Conservation (phyloP, 192 early-diverging fungal genomes). For the Linderina pennispora region DNA sequence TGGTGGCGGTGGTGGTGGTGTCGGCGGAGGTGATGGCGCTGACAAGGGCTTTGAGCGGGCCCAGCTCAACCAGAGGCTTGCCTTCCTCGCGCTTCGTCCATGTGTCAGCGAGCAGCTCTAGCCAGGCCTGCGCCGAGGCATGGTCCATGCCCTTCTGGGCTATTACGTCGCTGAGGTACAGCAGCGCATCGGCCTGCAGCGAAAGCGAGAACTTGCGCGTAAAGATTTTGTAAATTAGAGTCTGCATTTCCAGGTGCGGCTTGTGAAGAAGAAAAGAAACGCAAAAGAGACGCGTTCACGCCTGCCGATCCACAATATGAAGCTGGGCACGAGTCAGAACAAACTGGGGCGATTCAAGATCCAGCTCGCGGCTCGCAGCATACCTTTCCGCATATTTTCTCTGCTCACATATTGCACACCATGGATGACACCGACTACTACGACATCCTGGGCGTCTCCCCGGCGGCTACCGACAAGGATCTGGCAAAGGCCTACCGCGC, state of each 20-base stretch:
- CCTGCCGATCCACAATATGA: too few species aligned
- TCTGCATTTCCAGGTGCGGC: slow-evolving; percentile 16
- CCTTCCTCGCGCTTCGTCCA: slow-evolving; percentile 62
- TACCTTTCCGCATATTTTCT: too few species aligned
- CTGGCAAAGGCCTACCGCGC: slow-evolving; percentile 73
- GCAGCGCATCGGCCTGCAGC: slow-evolving; percentile 65
- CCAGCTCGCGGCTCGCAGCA: too few species aligned
- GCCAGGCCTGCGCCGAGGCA: slow-evolving; percentile 48
- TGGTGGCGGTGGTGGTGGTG: too few species aligned
- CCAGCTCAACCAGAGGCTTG: slow-evolving; percentile 36
- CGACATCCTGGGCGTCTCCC: slow-evolving; percentile 74
- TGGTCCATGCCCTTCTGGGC: slow-evolving; percentile 42
- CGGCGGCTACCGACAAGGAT: slow-evolving; percentile 67
- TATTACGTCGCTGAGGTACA: slow-evolving; percentile 55
- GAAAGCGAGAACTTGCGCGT: slow-evolving; percentile 75
- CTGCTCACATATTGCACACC: too few species aligned
- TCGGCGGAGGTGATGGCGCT: slow-evolving; percentile 21
- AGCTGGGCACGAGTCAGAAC: too few species aligned
- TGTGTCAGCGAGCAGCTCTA: slow-evolving; percentile 63
- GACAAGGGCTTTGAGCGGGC: slow-evolving; percentile 26
- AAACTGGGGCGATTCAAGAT: too few species aligned
- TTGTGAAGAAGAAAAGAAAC: background rate
- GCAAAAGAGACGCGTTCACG: background rate
- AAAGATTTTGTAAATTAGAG: slow-evolving; percentile 64
- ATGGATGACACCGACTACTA: too few species aligned